Evolutionary conservation across 257 asterid genomes (phyloP), one percentile per base, ranked within the genome.

Genomic region (Gardenia jasminoides): DNA sequence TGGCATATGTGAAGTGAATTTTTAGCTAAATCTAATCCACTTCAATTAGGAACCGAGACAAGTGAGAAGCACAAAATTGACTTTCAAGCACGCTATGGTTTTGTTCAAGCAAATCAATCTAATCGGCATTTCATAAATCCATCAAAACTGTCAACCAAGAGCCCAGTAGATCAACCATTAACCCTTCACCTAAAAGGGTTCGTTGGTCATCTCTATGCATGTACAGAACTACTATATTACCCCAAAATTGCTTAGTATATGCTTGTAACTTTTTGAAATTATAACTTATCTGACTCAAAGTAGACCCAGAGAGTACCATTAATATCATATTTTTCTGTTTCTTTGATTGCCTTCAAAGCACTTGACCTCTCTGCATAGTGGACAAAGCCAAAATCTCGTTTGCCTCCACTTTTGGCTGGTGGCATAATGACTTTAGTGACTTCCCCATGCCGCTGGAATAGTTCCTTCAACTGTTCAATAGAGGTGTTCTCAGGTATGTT

Each of bases 401-500:
- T 94, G 48, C 98, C 99, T 72, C 98, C 99, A 88, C 83, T 86
- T 91, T 91, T 94, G 79, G 97, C 94, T 67, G 97, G 98, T 30
- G 99, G 99, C 98, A 90, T 93, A 77, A 94, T 98, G 70, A 94
- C 97, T 84, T 92, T 94, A 24, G 91, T 92, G 70, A 94, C 99
- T 80, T 94, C 98, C 72, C 99, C 99, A 71, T 94, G 96, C 58
- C 82, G 90, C 85, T 89, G 92, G 85, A 94, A 94, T 64, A 90
- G 85, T 81, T 90, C 97, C 89, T 93, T 93, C 84, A 94, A 84
- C 72, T 89, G 91, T 59, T 94, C 99, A 26, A 89, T 90, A 59
- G 90, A 46, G 80, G 99, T 90, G 82, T 88, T 88, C 85, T 94
- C 98, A 54, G 97, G 99, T 82, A 94, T 94, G 74, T 88, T 91